phyloP scores from a whole-genome alignment of 1,284 basidiomycete species.

The Boletus semigastroideus region DNA sequence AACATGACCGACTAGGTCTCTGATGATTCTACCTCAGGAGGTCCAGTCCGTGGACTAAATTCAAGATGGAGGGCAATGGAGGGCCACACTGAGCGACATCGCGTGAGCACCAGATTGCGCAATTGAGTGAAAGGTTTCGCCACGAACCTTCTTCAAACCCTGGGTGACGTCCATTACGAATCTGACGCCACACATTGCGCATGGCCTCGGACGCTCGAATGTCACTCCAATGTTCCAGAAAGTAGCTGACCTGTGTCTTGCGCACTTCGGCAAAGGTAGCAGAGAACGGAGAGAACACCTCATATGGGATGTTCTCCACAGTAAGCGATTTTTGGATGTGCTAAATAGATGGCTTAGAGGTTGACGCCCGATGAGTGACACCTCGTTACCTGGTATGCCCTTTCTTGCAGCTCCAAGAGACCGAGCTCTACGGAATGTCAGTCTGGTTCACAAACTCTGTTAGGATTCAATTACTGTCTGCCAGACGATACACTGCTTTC shows the following conservation, averaged over 20 bases:
- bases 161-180: constrained; percentile 75
- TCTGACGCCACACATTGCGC: constrained; percentile 82
- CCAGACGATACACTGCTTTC: constrained; percentile 86
- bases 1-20: constrained; percentile 15
- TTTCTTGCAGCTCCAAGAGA: constrained; percentile 63
- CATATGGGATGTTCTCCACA: constrained; percentile 80
- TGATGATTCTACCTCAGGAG: constrained; percentile 19
- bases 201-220: constrained; percentile 80
- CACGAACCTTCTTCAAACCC: constrained; percentile 76
- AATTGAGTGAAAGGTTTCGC: neutral
- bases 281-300: constrained; percentile 85
- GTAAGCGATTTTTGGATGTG: constrained; percentile 78
- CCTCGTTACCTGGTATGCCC: constrained; percentile 57
- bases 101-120: constrained; percentile 1
- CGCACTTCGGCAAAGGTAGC: constrained; percentile 82
- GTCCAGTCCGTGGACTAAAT: constrained; percentile 44
- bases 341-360: constrained; percentile 32
- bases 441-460: neutral
- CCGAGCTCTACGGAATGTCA: constrained; percentile 54
- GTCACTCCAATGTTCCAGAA: constrained; percentile 78
- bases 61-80: constrained; percentile 64
- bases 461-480: constrained; percentile 59
- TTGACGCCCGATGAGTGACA: neutral
- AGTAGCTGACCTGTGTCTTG: constrained; percentile 78
- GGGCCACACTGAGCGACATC: constrained; percentile 58